Percentiles rank a stretch among this genome's conserved stretches.
phyloP scores from a whole-genome alignment of 2,329 filamentous ascomycete genomes.

The Akanthomyces uredinophilus region DNA sequence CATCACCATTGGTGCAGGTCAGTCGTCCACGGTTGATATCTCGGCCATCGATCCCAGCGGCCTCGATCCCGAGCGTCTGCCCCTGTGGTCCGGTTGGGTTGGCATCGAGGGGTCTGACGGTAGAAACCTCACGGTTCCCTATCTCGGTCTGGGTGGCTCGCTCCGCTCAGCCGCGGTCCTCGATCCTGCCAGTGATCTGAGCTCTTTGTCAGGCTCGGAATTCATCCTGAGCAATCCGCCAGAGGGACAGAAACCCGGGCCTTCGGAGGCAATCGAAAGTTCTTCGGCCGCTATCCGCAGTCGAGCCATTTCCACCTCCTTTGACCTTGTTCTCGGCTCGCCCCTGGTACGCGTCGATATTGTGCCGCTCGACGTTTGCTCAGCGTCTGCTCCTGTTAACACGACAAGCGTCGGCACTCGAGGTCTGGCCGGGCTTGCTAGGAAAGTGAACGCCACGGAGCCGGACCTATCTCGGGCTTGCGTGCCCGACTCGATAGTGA shows the following conservation, averaged over 20 bases:
- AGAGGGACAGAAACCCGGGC: background rate
- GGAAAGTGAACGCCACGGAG: background rate
- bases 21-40: conserved; percentile 3
- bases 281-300: background rate
- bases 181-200: background rate
- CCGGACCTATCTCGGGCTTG: background rate
- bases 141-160: conserved; percentile 10
- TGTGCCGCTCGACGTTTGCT: background rate
- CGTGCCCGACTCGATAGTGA: background rate
- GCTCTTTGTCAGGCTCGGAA: background rate
- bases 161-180: background rate
- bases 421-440: background rate
- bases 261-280: background rate
- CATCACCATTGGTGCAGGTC: conserved; percentile 1
- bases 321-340: background rate
- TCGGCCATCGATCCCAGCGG: background rate
- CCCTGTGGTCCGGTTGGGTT: conserved; percentile 16
- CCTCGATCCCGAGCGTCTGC: conserved; percentile 2
- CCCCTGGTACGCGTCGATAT: background rate
- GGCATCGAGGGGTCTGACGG: conserved; percentile 13
- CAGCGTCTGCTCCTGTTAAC: background rate
- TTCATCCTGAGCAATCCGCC: background rate
- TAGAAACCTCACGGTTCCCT: conserved; percentile 13
- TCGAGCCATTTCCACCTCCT: background rate
- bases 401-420: background rate